These are phyloP conservation scores for Corynascus novoguineensis DNA, from an alignment of 495 filamentous ascomycete genomes.

Conservation along the genomic window DNA sequence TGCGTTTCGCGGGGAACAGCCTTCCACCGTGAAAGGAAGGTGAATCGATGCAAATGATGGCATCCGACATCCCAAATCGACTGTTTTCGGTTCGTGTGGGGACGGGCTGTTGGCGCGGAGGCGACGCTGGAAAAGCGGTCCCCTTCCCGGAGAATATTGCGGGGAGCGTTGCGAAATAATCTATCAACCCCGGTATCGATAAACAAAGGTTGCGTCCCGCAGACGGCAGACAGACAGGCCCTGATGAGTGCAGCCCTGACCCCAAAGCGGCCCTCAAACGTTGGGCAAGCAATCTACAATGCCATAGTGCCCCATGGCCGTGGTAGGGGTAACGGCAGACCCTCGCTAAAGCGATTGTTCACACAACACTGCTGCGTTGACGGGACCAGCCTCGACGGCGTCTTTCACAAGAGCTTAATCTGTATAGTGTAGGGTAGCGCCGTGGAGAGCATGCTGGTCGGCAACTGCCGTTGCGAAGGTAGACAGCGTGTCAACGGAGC, in stretches of 20 bases:
- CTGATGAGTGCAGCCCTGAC: constrained; percentile 7
- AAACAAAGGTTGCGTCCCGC: constrained; percentile 12
- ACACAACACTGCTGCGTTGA: constrained; percentile 6
- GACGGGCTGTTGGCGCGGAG: neutral
- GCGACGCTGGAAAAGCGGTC: constrained; percentile 32
- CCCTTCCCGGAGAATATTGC: constrained; percentile 25
- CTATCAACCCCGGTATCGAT: constrained; percentile 29
- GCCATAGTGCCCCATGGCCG: constrained; percentile 25
- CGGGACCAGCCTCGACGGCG: constrained; percentile 12
- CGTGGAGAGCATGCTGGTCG: constrained; percentile 30
- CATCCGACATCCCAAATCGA: constrained; percentile 17
- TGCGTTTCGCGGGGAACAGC: constrained; percentile 11
- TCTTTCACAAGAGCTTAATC: constrained; percentile 17
- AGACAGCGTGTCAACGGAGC: neutral
- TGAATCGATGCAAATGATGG: constrained; percentile 18
- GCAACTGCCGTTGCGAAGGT: constrained; percentile 24
- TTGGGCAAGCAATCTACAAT: constrained; percentile 21
- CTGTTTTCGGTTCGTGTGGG: constrained; percentile 3
- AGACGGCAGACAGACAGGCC: constrained; percentile 13
- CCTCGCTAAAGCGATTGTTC: too few species aligned
- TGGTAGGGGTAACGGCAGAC: constrained; percentile 8
- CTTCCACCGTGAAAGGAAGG: constrained; percentile 29
- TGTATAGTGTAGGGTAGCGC: constrained; percentile 25
- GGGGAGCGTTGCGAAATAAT: constrained; percentile 24
- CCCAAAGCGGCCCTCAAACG: constrained; percentile 9